A percentile compares a stretch with the other conserved stretches of the same genome.
Conservation (phyloP, 441 rosid species). For the Gossypium davidsonii region DNA sequence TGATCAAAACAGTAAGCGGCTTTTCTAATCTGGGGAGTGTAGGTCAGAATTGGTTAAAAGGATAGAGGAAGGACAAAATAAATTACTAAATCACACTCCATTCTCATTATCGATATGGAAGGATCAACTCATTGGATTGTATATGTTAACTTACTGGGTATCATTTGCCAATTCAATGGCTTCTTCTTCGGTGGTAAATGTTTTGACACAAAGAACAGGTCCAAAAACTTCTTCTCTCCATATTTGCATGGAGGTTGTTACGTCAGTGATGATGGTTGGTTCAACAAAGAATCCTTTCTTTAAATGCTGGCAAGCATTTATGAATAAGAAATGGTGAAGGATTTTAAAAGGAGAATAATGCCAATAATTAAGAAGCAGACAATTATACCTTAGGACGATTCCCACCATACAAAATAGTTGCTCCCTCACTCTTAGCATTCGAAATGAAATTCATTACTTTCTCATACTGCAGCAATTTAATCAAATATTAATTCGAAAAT, state of each 20-base stretch:
- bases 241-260: constrained; percentile 81
- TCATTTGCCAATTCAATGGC: constrained; percentile 92
- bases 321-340: constrained; percentile 1
- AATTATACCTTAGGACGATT: constrained; percentile 57
- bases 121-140: constrained; percentile 2
- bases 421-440: constrained; percentile 83
- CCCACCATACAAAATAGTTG: constrained; percentile 78
- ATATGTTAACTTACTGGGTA: constrained; percentile 55
- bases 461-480: constrained; percentile 54
- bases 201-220: constrained; percentile 83
- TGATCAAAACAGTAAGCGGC: background rate
- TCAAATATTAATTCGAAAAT: constrained; percentile 5
- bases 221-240: constrained; percentile 99
- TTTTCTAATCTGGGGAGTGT: background rate
- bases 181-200: constrained; percentile 84
- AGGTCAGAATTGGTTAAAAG: background rate
- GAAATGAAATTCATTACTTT: constrained; percentile 65
- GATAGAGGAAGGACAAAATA: background rate
- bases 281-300: constrained; percentile 74
- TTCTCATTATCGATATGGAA: background rate
- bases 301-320: constrained; percentile 54
- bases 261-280: constrained; percentile 72
- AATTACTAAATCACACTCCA: background rate
- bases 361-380: constrained; percentile 12
- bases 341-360: background rate